These are phyloP conservation scores for Fusarium pseudoanthophilum DNA, from an alignment of 2,329 filamentous ascomycete species.

Conservation along the genomic window DNA sequence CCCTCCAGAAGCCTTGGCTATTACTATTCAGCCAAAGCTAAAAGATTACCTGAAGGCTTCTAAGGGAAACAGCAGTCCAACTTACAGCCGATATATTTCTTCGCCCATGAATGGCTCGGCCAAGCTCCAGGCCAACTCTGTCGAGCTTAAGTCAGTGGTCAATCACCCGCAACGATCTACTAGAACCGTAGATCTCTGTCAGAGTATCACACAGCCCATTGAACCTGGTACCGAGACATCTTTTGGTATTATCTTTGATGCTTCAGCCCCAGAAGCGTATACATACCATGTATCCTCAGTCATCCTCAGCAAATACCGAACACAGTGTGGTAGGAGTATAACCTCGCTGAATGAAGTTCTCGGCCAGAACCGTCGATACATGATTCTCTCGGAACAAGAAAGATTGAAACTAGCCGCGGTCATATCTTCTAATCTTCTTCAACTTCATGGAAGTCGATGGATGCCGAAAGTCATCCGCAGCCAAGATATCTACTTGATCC, in stretches of 20 bases:
- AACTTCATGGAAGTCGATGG: background rate
- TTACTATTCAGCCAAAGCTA: too few species aligned
- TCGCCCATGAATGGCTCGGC: background rate
- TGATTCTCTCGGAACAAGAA: background rate
- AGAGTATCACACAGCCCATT: background rate
- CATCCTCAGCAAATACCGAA: background rate
- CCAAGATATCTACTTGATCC: background rate
- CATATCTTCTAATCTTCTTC: background rate
- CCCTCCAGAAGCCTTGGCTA: too few species aligned
- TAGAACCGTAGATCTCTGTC: background rate
- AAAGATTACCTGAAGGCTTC: too few species aligned
- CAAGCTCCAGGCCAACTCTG: background rate
- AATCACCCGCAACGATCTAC: background rate
- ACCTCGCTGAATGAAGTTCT: background rate
- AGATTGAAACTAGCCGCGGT: background rate
- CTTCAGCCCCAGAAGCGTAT: background rate
- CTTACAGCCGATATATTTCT: background rate
- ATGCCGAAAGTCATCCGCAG: background rate
- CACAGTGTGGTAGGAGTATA: background rate
- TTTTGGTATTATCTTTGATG: background rate
- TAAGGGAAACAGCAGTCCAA: fast-evolving
- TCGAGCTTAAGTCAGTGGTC: background rate
- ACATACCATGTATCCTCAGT: background rate
- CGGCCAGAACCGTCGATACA: background rate
- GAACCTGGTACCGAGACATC: background rate